A percentile compares a stretch with the other conserved stretches of the same genome.
Evolutionary conservation across 305 asterid species (phyloP).

Genomic region (Euphrasia arctica): DNA sequence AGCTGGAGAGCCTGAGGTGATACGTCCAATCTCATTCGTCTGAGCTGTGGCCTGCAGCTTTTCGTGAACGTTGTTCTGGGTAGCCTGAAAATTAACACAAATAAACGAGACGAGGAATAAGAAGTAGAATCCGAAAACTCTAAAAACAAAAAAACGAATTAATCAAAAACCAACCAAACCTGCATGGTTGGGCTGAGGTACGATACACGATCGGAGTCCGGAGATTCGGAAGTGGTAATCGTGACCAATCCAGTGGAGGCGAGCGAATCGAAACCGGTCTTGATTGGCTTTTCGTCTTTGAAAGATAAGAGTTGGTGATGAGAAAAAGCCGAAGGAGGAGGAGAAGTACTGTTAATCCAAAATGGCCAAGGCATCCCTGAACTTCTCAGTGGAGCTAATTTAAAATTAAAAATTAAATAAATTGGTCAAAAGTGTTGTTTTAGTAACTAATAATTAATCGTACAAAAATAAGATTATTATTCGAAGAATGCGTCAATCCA

Average conservation of each 20-base stretch:
- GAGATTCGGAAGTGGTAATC: slow-evolving; percentile 45
- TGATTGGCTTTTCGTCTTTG: slow-evolving; percentile 39
- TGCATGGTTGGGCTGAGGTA: slow-evolving; percentile 38
- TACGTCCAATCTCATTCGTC: slow-evolving; percentile 20
- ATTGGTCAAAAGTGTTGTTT: background rate
- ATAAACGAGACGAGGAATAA: too few species aligned
- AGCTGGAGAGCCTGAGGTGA: slow-evolving; percentile 48
- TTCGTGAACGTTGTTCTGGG: slow-evolving; percentile 46
- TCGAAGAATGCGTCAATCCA: background rate
- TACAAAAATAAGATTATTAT: background rate
- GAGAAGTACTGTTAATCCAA: slow-evolving; percentile 41
- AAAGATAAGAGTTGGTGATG: slow-evolving; percentile 44
- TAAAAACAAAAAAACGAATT: background rate
- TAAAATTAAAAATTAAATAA: slow-evolving; percentile 1
- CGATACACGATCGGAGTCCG: slow-evolving; percentile 32
- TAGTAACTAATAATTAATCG: background rate
- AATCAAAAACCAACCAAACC: slow-evolving; percentile 32
- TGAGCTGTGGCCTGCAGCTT: slow-evolving; percentile 38
- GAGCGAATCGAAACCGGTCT: slow-evolving; percentile 65
- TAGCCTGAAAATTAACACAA: background rate
- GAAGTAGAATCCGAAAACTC: too few species aligned
- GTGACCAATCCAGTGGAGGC: slow-evolving; percentile 69
- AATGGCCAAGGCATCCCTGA: slow-evolving; percentile 75
- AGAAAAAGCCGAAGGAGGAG: slow-evolving; percentile 13
- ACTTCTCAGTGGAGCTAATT: slow-evolving; percentile 51